Evolutionary conservation across 495 filamentous ascomycete genomes (phyloP).

Genomic region (Xylaria intraflava): DNA sequence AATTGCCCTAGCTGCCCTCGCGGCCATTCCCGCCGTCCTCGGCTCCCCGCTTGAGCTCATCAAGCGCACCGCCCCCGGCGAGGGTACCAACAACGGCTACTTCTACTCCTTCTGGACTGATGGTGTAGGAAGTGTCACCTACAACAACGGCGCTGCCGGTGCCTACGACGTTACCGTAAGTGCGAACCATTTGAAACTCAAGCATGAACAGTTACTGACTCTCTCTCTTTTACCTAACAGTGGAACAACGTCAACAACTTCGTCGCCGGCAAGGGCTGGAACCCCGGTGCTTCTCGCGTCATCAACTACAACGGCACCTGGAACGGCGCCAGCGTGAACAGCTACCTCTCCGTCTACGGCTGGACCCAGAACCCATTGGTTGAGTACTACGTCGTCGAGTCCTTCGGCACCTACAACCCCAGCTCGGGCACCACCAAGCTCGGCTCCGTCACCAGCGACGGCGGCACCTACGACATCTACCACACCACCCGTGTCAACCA

Average conservation of each 20-base stretch:
- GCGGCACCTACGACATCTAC: conserved; percentile 59
- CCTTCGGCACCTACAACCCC: conserved; percentile 52
- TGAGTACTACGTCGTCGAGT: conserved; percentile 58
- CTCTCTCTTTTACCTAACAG: not conserved
- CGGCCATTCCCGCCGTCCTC: conserved; percentile 30
- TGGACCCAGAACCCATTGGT: conserved; percentile 52
- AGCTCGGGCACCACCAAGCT: conserved; percentile 40
- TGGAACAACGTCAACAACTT: conserved; percentile 58
- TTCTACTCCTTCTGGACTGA: conserved; percentile 65
- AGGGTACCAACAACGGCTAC: conserved; percentile 50
- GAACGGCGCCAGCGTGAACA: conserved; percentile 42
- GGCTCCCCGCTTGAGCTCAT: conserved; percentile 34
- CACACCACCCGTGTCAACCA: conserved; percentile 51
- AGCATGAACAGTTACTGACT: not conserved
- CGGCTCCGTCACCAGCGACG: conserved; percentile 54
- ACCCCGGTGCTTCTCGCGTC: conserved; percentile 41
- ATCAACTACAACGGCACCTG: conserved; percentile 43
- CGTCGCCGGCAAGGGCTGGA: conserved; percentile 60
- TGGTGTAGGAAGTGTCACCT: conserved; percentile 47
- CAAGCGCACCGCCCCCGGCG: conserved; percentile 32
- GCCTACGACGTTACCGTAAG: conserved; percentile 44
- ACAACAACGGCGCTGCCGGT: conserved; percentile 53
- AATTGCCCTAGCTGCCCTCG: conserved; percentile 31
- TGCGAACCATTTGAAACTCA: not conserved
- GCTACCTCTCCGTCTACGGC: conserved; percentile 54